phyloP scores from a whole-genome alignment of 805 yeast genomes.

The Ogataea ramenticola region DNA sequence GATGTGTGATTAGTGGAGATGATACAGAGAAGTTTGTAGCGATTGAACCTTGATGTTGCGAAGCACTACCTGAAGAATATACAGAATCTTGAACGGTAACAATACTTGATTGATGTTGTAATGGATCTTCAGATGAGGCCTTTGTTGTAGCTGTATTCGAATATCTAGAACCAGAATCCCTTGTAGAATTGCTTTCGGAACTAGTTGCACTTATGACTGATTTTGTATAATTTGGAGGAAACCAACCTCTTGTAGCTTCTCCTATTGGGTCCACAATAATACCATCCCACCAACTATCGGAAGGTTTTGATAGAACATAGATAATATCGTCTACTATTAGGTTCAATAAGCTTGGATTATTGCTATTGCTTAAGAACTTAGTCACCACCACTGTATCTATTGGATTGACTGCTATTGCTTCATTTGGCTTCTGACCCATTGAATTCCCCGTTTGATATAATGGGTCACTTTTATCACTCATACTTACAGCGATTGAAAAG shows the following conservation, averaged over 20 bases:
- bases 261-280: slow-evolving; percentile 33
- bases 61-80: background rate
- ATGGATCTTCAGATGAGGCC: background rate
- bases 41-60: slow-evolving; percentile 2
- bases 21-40: background rate
- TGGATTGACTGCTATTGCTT: slow-evolving; percentile 21
- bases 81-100: background rate
- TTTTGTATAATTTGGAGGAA: slow-evolving; percentile 60
- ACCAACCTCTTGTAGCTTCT: slow-evolving; percentile 68
- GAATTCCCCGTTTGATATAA: background rate
- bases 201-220: slow-evolving; percentile 9
- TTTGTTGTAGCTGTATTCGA: background rate
- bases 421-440: background rate
- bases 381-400: slow-evolving; percentile 55
- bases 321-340: slow-evolving; percentile 61
- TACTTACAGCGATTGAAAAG: background rate
- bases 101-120: background rate
- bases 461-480: background rate
- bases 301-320: slow-evolving; percentile 57
- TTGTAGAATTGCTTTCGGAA: background rate
- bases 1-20: background rate
- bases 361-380: slow-evolving; percentile 47
- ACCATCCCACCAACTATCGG: slow-evolving; percentile 89
- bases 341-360: slow-evolving; percentile 39
- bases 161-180: too few relatives aligned